These are phyloP conservation scores for Akanthomyces lecanii DNA, from an alignment of 2,329 filamentous ascomycete genomes.

Conservation along the genomic window DNA sequence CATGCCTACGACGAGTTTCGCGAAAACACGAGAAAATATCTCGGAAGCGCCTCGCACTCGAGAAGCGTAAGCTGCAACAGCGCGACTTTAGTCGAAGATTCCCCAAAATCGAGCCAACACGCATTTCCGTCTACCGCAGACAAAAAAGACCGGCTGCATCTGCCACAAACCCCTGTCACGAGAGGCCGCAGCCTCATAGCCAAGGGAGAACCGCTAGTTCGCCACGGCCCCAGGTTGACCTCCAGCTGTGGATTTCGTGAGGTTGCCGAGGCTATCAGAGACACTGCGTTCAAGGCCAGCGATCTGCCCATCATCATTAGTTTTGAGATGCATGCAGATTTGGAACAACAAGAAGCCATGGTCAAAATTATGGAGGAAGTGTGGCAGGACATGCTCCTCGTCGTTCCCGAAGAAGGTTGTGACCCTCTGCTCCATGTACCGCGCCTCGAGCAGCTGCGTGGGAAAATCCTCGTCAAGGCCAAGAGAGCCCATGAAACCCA, in stretches of 20 bases:
- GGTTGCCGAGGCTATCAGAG: conserved; percentile 74
- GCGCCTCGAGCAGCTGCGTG: conserved; percentile 64
- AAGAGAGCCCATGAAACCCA: conserved; percentile 51
- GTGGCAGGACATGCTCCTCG: conserved; percentile 73
- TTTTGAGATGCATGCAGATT: conserved; percentile 81
- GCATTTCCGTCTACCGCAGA: conserved; percentile 29
- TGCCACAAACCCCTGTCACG: conserved; percentile 22
- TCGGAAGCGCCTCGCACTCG: conserved; percentile 32
- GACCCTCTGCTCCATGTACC: conserved; percentile 57
- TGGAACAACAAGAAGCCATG: conserved; percentile 85
- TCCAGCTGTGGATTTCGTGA: conserved; percentile 81
- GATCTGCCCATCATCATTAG: conserved; percentile 85
- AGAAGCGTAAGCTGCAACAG: conserved; percentile 39
- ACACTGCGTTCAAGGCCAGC: conserved; percentile 72
- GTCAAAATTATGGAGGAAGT: conserved; percentile 89
- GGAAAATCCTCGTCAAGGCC: conserved; percentile 81
- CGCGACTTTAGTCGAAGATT: conserved; percentile 27
- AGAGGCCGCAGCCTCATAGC: conserved; percentile 28
- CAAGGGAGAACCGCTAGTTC: conserved; percentile 69
- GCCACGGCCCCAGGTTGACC: conserved; percentile 80
- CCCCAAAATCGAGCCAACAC: conserved; percentile 30
- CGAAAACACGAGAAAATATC: conserved; percentile 26
- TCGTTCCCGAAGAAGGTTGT: conserved; percentile 47
- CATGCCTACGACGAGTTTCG: conserved; percentile 31
- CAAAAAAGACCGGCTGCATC: conserved; percentile 33